Evolutionary conservation across 805 yeast species (phyloP).

Genomic region (Metschnikowia noctiluminum): DNA sequence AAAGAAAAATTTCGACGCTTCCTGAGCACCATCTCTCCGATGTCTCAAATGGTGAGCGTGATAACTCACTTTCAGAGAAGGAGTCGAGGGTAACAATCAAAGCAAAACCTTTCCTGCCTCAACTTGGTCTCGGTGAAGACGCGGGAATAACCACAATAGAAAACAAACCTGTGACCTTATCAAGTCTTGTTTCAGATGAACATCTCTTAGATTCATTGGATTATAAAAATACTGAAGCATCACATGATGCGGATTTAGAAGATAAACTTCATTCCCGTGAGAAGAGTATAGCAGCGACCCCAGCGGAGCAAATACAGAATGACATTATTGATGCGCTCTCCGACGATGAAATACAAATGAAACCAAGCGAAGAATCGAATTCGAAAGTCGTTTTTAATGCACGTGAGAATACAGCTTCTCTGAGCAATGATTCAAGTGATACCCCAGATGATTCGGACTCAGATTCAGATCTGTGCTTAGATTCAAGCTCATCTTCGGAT

Average conservation of each 20-base stretch:
- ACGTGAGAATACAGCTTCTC: background rate
- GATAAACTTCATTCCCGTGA: background rate
- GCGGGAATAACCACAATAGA: no score
- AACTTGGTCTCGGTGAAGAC: no score
- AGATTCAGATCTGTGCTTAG: constrained; percentile 6
- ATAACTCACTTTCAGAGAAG: no score
- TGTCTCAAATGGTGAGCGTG: no score
- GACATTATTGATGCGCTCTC: constrained; percentile 12
- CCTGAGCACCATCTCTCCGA: no score
- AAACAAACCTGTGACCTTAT: background rate
- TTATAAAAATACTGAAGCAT: background rate
- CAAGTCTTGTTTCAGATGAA: no score
- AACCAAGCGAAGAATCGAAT: constrained; percentile 1
- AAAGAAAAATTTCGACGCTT: no score
- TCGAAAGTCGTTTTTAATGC: background rate
- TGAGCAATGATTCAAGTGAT: background rate
- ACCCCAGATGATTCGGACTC: constrained; percentile 7
- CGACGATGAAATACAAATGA: constrained; percentile 17
- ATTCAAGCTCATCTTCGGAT: background rate
- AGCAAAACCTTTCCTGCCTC: no score
- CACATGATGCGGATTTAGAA: background rate
- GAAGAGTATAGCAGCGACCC: background rate
- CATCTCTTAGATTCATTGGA: background rate
- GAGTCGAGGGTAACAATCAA: no score
- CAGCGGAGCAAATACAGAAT: background rate